A percentile compares a stretch with the other conserved stretches of the same genome.
Conservation (phyloP, 768 basidiomycete genomes). For the Pseudohyphozyma bogoriensis region DNA sequence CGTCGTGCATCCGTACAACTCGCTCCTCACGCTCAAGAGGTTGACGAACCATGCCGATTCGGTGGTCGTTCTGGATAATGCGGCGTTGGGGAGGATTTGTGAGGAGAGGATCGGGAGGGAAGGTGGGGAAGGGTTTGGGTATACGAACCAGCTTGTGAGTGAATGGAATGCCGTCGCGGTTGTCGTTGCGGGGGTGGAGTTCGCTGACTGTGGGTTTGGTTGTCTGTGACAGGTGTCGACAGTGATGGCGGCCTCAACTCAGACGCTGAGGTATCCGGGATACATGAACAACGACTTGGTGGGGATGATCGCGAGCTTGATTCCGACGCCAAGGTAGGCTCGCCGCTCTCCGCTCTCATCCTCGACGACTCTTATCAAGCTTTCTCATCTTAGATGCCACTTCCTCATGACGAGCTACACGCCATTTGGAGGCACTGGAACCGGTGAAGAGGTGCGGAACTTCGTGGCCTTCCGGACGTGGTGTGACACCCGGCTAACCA, state of each 20-base stretch:
- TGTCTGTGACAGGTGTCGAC: slow-evolving; percentile 77
- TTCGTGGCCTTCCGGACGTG: no score
- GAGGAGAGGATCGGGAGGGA: slow-evolving; percentile 82
- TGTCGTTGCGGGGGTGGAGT: no score
- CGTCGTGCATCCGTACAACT: slow-evolving; percentile 98
- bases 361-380: no score
- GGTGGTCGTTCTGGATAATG: slow-evolving; percentile 94
- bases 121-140: slow-evolving; percentile 64
- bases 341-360: no score
- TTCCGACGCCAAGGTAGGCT: slow-evolving; percentile 90
- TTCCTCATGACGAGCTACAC: slow-evolving; percentile 99
- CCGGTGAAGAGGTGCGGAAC: slow-evolving; percentile 50
- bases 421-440: no score
- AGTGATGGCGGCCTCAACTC: slow-evolving; percentile 94
- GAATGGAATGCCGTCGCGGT: slow-evolving; percentile 37
- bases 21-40: slow-evolving; percentile 80
- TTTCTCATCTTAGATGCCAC: no score
- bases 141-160: slow-evolving; percentile 78
- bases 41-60: slow-evolving; percentile 93
- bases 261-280: slow-evolving; percentile 90
- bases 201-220: background rate
- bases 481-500: no score
- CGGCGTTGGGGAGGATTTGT: slow-evolving; percentile 82
- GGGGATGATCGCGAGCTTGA: slow-evolving; percentile 89
- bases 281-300: slow-evolving; percentile 99